phyloP scores from a whole-genome alignment of 2,329 filamentous ascomycete genomes.

The Colletotrichum sp. region DNA sequence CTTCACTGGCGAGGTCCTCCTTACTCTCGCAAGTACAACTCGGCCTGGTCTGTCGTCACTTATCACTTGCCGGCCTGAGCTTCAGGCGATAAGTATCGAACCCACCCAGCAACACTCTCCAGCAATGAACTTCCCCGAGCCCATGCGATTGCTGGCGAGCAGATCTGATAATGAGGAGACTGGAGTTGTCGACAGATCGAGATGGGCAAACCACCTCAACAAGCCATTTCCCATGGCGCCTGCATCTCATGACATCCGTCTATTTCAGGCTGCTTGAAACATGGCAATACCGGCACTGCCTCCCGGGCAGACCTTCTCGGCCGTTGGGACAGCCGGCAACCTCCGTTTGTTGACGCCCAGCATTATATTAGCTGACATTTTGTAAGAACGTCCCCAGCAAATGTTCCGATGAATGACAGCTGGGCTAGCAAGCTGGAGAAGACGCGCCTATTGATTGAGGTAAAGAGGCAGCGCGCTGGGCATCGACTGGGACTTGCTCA shows the following conservation, averaged over 20 bases:
- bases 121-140: neutral
- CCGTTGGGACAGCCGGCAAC: neutral
- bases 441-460: neutral
- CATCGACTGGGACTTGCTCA: neutral
- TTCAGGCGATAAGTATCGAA: neutral
- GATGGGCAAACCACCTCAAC: neutral
- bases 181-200: neutral
- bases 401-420: neutral
- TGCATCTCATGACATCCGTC: neutral
- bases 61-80: slow-evolving; percentile 11
- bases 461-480: neutral
- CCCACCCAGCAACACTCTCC: neutral
- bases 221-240: neutral
- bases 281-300: slow-evolving; percentile 9
- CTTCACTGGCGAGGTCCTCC: neutral
- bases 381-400: neutral
- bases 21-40: slow-evolving; percentile 5
- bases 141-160: neutral
- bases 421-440: neutral
- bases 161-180: neutral
- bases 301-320: neutral
- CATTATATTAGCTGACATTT: neutral
- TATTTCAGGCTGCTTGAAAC: slow-evolving; percentile 6
- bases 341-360: neutral
- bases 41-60: neutral